phyloP scores from a whole-genome alignment of 2,329 filamentous ascomycete genomes.

The Myrmaecium sp. region DNA sequence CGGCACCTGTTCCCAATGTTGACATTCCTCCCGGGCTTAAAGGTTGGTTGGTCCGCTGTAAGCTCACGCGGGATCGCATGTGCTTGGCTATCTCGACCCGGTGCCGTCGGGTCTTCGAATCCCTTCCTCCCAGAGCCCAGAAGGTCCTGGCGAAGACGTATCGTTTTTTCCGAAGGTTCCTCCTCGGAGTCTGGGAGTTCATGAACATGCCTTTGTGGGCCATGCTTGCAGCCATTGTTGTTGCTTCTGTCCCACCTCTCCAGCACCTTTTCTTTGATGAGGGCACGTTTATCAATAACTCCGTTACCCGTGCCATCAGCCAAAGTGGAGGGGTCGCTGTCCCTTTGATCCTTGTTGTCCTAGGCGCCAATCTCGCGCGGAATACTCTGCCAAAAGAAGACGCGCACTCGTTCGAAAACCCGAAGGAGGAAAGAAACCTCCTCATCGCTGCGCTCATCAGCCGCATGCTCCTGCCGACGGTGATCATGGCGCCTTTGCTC shows the following conservation, averaged over 20 bases:
- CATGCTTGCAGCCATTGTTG: constrained; percentile 79
- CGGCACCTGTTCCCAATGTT: too few species aligned
- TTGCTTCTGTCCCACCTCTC: constrained; percentile 71
- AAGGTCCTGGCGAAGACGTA: constrained; percentile 27
- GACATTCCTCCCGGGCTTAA: constrained; percentile 16
- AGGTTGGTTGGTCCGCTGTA: constrained; percentile 16
- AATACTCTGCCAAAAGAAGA: constrained; percentile 64
- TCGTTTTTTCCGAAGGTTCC: constrained; percentile 32
- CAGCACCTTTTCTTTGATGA: constrained; percentile 77
- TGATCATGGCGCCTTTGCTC: constrained; percentile 82
- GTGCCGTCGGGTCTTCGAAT: constrained; percentile 25
- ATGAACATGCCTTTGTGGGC: constrained; percentile 99
- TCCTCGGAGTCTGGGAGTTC: constrained; percentile 65
- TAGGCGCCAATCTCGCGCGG: constrained; percentile 84
- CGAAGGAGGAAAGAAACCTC: constrained; percentile 51
- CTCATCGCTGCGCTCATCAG: constrained; percentile 72
- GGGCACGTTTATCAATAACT: constrained; percentile 82
- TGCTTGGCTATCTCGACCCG: constrained; percentile 13
- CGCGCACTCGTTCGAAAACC: constrained; percentile 51
- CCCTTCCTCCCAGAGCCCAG: constrained; percentile 37
- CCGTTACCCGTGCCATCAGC: constrained; percentile 69
- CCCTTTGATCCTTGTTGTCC: constrained; percentile 82
- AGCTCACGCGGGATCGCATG: constrained; percentile 8
- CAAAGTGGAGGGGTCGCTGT: constrained; percentile 86
- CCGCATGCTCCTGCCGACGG: constrained; percentile 80